Conservation (phyloP, 1,284 basidiomycete genomes). For the Microbotryum silenes-acaulis region DNA sequence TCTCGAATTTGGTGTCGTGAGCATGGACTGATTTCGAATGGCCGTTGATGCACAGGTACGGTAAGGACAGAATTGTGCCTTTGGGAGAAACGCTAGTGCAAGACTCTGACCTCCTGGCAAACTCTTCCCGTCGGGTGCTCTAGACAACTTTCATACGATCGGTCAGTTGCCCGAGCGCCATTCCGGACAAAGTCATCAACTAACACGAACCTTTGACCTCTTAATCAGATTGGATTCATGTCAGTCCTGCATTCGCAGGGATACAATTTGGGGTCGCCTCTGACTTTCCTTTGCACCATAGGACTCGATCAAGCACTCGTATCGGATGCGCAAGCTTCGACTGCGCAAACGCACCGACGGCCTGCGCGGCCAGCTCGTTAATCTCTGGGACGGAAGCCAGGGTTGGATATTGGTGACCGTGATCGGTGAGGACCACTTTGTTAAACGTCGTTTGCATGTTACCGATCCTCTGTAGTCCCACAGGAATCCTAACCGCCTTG, state of each 20-base stretch:
- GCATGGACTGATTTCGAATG: too few relatives aligned
- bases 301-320: conserved; percentile 42
- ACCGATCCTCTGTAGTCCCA: conserved; percentile 40
- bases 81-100: too few relatives aligned
- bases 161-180: not conserved
- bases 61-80: too few relatives aligned
- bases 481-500: conserved; percentile 69
- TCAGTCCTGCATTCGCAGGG: too few relatives aligned
- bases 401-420: conserved; percentile 89
- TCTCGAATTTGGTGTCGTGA: too few relatives aligned
- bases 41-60: too few relatives aligned
- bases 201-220: not conserved
- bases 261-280: conserved; percentile 38
- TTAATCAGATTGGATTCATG: not conserved
- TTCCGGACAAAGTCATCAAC: not conserved
- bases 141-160: conserved; percentile 28
- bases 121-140: not conserved
- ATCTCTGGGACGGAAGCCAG: conserved; percentile 68
- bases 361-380: conserved; percentile 59
- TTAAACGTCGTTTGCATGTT: not conserved
- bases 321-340: conserved; percentile 39
- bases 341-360: conserved; percentile 32
- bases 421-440: conserved; percentile 36
- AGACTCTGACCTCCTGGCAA: too few relatives aligned
- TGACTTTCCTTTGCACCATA: too few relatives aligned